phyloP scores from a whole-genome alignment of 2,329 filamentous ascomycete species.

The Alternaria triticimaculans region DNA sequence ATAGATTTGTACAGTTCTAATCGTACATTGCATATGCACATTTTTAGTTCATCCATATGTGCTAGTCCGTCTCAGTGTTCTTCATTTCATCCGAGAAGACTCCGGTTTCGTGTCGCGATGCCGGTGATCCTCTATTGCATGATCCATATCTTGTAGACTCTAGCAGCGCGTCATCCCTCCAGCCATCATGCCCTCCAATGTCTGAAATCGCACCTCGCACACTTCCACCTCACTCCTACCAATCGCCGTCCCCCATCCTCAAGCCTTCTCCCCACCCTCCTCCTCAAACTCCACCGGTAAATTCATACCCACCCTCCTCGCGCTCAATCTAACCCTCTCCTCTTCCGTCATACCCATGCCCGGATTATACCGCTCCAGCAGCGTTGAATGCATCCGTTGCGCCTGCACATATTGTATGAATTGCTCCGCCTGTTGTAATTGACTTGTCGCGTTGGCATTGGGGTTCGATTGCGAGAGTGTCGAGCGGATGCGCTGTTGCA shows the following conservation, averaged over 20 bases:
- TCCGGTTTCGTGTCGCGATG: background rate
- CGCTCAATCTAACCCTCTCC: slow-evolving; percentile 82
- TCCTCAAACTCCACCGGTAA: slow-evolving; percentile 69
- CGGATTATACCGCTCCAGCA: slow-evolving; percentile 92
- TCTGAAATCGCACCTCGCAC: background rate
- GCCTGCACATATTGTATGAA: slow-evolving; percentile 79
- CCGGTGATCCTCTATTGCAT: background rate
- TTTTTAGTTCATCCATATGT: background rate
- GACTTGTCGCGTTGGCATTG: slow-evolving; percentile 11
- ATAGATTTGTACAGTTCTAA: slow-evolving; percentile 5
- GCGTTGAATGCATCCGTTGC: slow-evolving; percentile 81
- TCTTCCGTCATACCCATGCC: slow-evolving; percentile 86
- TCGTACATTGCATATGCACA: background rate
- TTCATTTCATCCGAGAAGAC: background rate
- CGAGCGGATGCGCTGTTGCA: slow-evolving; percentile 73
- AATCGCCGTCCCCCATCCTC: background rate
- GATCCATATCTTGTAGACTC: rapidly evolving
- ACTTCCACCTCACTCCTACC: background rate
- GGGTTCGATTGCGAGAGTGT: slow-evolving; percentile 57
- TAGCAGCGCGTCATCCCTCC: background rate
- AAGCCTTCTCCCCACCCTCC: slow-evolving; percentile 13
- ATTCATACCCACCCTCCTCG: slow-evolving; percentile 88
- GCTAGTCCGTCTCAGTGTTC: background rate
- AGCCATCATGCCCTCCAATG: background rate
- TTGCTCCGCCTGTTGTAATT: slow-evolving; percentile 71